Evolutionary conservation across 2,329 filamentous ascomycete genomes (phyloP).

Genomic region (Beauveria varroae): DNA sequence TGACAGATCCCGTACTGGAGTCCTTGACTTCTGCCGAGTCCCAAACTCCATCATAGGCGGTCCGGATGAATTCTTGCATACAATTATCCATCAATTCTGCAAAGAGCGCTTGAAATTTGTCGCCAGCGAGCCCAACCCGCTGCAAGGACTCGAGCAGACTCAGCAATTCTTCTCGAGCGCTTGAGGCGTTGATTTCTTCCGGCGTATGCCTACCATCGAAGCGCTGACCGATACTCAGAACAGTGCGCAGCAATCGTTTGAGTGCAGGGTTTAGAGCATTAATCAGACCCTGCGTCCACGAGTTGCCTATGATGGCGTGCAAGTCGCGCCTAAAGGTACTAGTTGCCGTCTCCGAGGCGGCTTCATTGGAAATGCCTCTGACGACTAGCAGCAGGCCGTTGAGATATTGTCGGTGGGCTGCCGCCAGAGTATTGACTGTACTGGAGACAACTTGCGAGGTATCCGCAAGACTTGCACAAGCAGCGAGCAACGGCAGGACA

Average conservation of each 20-base stretch:
- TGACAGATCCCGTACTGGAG: conserved; percentile 19
- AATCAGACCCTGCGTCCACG: conserved; percentile 46
- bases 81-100: conserved; percentile 62
- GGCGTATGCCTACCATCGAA: conserved; percentile 13
- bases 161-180: conserved; percentile 43
- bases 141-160: conserved; percentile 51
- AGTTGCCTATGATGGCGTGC: conserved; percentile 58
- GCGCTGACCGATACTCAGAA: conserved; percentile 32
- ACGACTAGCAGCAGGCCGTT: conserved; percentile 46
- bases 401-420: conserved; percentile 49
- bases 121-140: conserved; percentile 60
- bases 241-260: conserved; percentile 39
- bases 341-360: conserved; percentile 29
- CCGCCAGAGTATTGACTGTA: conserved; percentile 51
- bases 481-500: conserved; percentile 47
- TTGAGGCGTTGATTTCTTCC: conserved; percentile 24
- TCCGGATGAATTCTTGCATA: conserved; percentile 55
- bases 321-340: conserved; percentile 53
- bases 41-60: conserved; percentile 59
- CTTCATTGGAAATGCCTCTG: conserved; percentile 35
- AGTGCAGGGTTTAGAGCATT: conserved; percentile 49
- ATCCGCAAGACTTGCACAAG: conserved; percentile 35
- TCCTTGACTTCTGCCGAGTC: conserved; percentile 18
- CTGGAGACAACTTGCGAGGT: conserved; percentile 41
- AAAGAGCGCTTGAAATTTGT: conserved; percentile 62